Percentiles rank a stretch among this genome's conserved stretches.
Conservation (phyloP, 2,329 filamentous ascomycete genomes). For the Diatrype stigma region DNA sequence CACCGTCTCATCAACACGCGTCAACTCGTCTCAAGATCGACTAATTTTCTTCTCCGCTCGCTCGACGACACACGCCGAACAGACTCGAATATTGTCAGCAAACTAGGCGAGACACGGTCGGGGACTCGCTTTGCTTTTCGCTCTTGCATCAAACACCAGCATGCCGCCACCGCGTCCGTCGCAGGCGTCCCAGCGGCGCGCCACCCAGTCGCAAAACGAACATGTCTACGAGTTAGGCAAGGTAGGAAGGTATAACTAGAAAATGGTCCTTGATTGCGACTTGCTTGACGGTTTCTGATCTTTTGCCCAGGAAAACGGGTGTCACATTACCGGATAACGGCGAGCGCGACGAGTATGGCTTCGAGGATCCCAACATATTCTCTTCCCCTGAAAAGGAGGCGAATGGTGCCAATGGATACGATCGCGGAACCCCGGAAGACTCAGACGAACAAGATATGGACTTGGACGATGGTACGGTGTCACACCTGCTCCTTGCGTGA, state of each 20-base stretch:
- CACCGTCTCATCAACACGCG: background rate
- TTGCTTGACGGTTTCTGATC: background rate
- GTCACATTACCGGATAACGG: conserved; percentile 74
- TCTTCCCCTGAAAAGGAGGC: conserved; percentile 70
- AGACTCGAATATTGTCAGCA: background rate
- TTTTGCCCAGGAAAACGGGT: conserved; percentile 76
- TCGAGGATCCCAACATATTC: conserved; percentile 84
- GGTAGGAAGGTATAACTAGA: conserved; percentile 40
- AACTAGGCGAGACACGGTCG: too few species aligned
- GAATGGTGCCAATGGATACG: conserved; percentile 25
- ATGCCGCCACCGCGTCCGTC: conserved; percentile 34
- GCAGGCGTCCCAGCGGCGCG: conserved; percentile 32
- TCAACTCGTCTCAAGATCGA: background rate
- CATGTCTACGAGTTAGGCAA: conserved; percentile 47
- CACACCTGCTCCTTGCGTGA: conserved; percentile 9
- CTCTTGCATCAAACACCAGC: background rate
- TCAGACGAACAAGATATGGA: conserved; percentile 49
- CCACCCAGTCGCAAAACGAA: conserved; percentile 37
- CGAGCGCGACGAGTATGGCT: conserved; percentile 82
- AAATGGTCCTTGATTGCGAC: background rate
- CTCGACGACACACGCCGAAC: background rate
- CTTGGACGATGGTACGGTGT: conserved; percentile 43
- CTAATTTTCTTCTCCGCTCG: background rate
- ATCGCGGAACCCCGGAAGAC: conserved; percentile 21
- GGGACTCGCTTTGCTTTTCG: too few species aligned